Base-by-base conservation (phyloP, 164 flowering plant genomes). In the Nymphaea colorata region DNA sequence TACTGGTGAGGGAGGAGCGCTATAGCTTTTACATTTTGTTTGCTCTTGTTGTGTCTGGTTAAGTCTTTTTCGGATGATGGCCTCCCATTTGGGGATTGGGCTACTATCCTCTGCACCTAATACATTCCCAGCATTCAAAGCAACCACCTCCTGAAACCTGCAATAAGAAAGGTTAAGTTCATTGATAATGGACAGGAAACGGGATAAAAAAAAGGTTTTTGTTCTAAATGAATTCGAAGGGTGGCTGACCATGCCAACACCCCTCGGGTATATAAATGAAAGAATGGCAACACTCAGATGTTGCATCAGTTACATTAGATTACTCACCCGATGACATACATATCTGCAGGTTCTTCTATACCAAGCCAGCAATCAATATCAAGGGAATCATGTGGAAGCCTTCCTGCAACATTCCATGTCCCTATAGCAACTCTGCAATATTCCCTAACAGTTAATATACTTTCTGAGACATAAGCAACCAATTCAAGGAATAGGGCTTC, bases 361-460 rank as follows among this genome's bases (percentile, higher is more conserved):
- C 76, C 79, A 55, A 94, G 92, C 99, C 99, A 94, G 63, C 85
- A 95, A 69, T 90, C 96, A 69, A 94, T 84, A 44, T 91, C 86
- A 68, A 91, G 86, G 79, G 84, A 82, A 64, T 86, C 89, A 66
- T 59, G 2, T 42, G 98, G 98, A 76, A 43, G 64, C 77, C 78
- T 82, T 76, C 99, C 99, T 67, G 96, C 97, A 75, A 94, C 99
- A 74, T 94, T 94, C 99, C 99, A 94, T 69, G 96, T 82, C 47
- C 92, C 93, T 51, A 94, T 70, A 25, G 83, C 86, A 69, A 94
- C 83, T 80, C 99, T 94, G 65, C 64, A 72, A 42, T 57, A 15
- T 61, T 76, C 47, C 64, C 36, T 25, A 25, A 62, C 59, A 66
- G 67, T 43, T 43, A 61, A 36, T 8, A 57, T 51, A 71, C 44